These are phyloP conservation scores for Exophiala lecanii-corni DNA, from an alignment of 2,329 filamentous ascomycete genomes.

Conservation along the genomic window DNA sequence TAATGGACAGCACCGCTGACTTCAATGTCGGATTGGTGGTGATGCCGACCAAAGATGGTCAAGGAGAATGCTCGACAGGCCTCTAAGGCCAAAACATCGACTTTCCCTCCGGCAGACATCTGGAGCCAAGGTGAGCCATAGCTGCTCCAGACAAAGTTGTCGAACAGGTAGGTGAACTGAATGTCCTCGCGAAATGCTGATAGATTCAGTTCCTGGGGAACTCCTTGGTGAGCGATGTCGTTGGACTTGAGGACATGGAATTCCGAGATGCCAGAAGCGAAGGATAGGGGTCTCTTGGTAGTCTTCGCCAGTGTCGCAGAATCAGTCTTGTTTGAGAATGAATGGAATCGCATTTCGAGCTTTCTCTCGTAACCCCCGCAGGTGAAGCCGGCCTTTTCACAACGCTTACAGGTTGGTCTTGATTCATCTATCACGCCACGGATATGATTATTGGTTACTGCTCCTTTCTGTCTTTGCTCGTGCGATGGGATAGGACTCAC, in stretches of 20 bases:
- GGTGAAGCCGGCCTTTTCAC: slow-evolving; percentile 18
- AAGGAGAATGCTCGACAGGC: slow-evolving; percentile 18
- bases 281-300: slow-evolving; percentile 10
- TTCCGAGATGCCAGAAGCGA: background rate
- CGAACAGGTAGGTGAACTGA: slow-evolving; percentile 19
- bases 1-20: slow-evolving; percentile 17
- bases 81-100: slow-evolving; percentile 17
- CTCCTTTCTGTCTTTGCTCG: background rate
- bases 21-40: slow-evolving; percentile 20
- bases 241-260: slow-evolving; percentile 11
- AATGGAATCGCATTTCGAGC: slow-evolving; percentile 19
- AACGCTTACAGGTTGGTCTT: slow-evolving; percentile 19
- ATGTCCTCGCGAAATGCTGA: slow-evolving; percentile 20
- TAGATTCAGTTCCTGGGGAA: slow-evolving; percentile 15
- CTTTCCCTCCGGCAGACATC: slow-evolving; percentile 16
- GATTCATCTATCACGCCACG: slow-evolving; percentile 17
- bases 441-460: slow-evolving; percentile 8
- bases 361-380: slow-evolving; percentile 19
- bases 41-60: slow-evolving; percentile 19
- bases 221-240: background rate
- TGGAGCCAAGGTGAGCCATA: slow-evolving; percentile 22
- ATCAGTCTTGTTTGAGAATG: slow-evolving; percentile 12
- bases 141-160: slow-evolving; percentile 22
- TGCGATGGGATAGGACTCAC: slow-evolving; percentile 8
- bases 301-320: slow-evolving; percentile 7